Conservation (phyloP, 2,329 filamentous ascomycete species). For the Tolypocladium nubicola region DNA sequence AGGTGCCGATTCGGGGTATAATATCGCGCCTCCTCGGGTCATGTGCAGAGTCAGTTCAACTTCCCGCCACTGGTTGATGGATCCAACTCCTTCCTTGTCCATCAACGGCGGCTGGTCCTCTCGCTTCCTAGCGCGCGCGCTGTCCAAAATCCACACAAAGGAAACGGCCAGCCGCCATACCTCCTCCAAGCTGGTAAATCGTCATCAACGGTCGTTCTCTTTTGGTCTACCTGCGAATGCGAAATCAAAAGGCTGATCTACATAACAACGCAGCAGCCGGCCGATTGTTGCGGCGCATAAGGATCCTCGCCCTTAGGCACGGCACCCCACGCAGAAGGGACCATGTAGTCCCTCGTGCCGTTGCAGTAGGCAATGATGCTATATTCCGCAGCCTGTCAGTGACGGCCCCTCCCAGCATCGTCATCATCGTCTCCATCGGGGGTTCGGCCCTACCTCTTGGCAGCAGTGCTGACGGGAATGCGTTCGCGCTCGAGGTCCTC, state of each 20-base stretch:
- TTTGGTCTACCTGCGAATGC: neutral
- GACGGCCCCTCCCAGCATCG: neutral
- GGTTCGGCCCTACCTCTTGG: slow-evolving; percentile 56
- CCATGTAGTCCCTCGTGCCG: slow-evolving; percentile 98
- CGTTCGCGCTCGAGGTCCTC: slow-evolving; percentile 93
- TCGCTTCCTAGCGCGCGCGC: neutral
- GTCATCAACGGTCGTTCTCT: neutral
- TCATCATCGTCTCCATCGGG: neutral
- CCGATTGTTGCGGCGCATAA: slow-evolving; percentile 91
- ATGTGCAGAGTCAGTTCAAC: neutral
- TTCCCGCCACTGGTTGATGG: neutral
- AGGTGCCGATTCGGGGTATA: slow-evolving; percentile 3
- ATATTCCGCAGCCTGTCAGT: slow-evolving; percentile 8
- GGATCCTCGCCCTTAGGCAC: slow-evolving; percentile 94
- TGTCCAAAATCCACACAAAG: neutral
- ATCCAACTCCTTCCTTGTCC: neutral
- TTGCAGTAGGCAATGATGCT: slow-evolving; percentile 98
- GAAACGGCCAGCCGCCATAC: neutral
- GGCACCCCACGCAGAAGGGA: slow-evolving; percentile 89
- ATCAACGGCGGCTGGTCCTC: neutral
- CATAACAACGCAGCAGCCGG: slow-evolving; percentile 94
- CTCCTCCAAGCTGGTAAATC: neutral
- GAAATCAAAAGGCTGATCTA: slow-evolving; percentile 29
- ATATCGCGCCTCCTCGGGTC: neutral
- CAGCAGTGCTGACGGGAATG: slow-evolving; percentile 90